Evolutionary conservation across 2,329 filamentous ascomycete species (phyloP), one percentile per base, ranked within the genome.

Genomic region (Colletotrichum spaethianum): DNA sequence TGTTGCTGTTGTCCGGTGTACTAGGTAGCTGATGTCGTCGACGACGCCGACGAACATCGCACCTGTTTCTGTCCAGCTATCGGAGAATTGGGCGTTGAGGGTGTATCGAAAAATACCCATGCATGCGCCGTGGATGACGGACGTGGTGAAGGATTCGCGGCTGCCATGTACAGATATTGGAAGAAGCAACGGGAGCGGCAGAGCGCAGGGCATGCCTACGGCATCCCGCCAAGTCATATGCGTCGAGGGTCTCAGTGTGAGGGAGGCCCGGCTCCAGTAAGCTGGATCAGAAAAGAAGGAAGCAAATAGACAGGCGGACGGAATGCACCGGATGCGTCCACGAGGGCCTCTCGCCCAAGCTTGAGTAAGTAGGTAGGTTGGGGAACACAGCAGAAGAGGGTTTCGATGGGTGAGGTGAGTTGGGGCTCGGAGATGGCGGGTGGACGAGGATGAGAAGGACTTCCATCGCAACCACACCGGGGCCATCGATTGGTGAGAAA

Each of bases 131-230:
- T 28, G 14, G 36, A 38, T 23, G 53, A 38, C 31, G 31, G 38
- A 46, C 38, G 9, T 31, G 31, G 28, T 33, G 42, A 23, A n/a
- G 20, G 38, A 63, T 28, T 48, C 38, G 66, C 66, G 31, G 56
- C 50, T 66, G 67, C 46, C 67, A 61, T 67, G 57, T 56, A 40
- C 57, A 59, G 64, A 53, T 31, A 28, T 44, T 38, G 26, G 36
- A 59, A 67, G 48, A 71, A 71, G 63, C 40, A 71, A 67, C 40
- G 60, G 46, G 66, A 69, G n/a, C 66, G 31, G 61, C 55, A 23
- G 33, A 38, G 52, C 42, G 40, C 38, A 44, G 50, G 53, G 20
- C 14, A 40, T 11, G 20, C 14, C 31, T 11, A 33, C 55, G 50
- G 50, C 26, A 38, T 62, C 44, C 31, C 26, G 23, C 31, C 52